A percentile compares a stretch with the other conserved stretches of the same genome.
Evolutionary conservation across 805 yeast species (phyloP).

Genomic region (Candida xiaguanensis): DNA sequence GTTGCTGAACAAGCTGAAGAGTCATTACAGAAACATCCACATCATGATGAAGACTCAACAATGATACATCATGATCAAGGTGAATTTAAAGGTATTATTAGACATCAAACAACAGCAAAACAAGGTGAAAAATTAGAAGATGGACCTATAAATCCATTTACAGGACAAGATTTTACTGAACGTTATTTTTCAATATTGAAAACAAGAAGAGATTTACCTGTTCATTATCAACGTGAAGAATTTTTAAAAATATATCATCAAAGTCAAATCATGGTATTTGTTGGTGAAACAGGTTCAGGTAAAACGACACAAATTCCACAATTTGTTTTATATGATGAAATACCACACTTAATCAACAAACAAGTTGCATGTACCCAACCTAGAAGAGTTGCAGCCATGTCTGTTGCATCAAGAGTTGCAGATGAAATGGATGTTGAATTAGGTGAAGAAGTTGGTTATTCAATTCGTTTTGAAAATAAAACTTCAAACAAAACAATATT

Average conservation of each 20-base stretch:
- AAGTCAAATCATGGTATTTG: conserved; percentile 94
- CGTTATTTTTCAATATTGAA: conserved; percentile 76
- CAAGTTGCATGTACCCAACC: conserved; percentile 97
- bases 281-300: conserved; percentile 99
- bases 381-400: conserved; percentile 98
- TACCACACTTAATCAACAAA: conserved; percentile 79
- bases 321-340: conserved; percentile 86
- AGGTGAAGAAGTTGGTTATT: conserved; percentile 95
- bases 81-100: conserved; percentile 50
- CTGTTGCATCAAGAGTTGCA: conserved; percentile 95
- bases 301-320: conserved; percentile 98
- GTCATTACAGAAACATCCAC: conserved; percentile 47
- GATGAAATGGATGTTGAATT: conserved; percentile 92
- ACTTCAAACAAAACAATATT: conserved; percentile 76
- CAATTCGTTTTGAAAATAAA: conserved; percentile 89
- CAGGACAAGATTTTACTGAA: conserved; percentile 57
- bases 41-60: conserved; percentile 27
- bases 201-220: conserved; percentile 84
- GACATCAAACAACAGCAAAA: conserved; percentile 64
- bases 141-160: conserved; percentile 71
- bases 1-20: conserved; percentile 69
- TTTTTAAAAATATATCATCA: conserved; percentile 79
- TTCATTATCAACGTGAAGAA: conserved; percentile 88
- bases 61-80: conserved; percentile 61
- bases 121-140: conserved; percentile 59